A percentile compares a stretch with the other conserved stretches of the same genome.
Conservation (phyloP, 176 grass and related monocot species). For the Coix lacrymajobi region DNA sequence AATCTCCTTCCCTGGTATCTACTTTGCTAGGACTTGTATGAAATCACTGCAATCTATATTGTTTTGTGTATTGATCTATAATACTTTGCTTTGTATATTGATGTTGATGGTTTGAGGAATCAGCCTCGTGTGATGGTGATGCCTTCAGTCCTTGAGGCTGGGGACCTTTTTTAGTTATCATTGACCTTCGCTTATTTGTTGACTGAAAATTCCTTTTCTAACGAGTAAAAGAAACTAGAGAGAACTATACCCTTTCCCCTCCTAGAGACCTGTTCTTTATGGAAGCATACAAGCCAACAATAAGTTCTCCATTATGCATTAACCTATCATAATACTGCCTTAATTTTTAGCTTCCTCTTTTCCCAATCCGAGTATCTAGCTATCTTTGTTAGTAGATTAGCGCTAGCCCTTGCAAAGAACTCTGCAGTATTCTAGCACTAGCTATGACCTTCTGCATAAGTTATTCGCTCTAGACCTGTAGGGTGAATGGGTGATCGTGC, state of each 20-base stretch:
- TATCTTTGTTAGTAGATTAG: neutral
- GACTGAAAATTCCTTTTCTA: neutral
- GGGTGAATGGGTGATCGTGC: neutral
- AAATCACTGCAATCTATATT: neutral
- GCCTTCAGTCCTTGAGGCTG: neutral
- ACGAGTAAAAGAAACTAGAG: neutral
- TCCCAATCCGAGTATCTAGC: neutral
- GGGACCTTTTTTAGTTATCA: neutral
- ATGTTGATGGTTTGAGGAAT: slow-evolving; percentile 29
- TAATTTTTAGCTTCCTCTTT: neutral
- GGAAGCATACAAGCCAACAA: neutral
- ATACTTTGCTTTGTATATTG: neutral
- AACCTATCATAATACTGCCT: neutral
- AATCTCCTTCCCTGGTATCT: neutral
- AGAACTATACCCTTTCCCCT: neutral
- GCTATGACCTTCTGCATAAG: neutral
- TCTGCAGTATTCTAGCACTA: neutral
- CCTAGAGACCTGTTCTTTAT: neutral
- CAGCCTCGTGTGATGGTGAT: neutral
- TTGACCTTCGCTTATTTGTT: slow-evolving; percentile 4
- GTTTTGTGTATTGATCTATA: slow-evolving; percentile 1
- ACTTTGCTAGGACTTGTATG: neutral
- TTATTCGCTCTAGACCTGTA: neutral
- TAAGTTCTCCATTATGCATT: neutral
- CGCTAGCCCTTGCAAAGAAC: neutral